phyloP scores from a whole-genome alignment of 2,329 filamentous ascomycete species.

The Sarocladiaceae sp. region DNA sequence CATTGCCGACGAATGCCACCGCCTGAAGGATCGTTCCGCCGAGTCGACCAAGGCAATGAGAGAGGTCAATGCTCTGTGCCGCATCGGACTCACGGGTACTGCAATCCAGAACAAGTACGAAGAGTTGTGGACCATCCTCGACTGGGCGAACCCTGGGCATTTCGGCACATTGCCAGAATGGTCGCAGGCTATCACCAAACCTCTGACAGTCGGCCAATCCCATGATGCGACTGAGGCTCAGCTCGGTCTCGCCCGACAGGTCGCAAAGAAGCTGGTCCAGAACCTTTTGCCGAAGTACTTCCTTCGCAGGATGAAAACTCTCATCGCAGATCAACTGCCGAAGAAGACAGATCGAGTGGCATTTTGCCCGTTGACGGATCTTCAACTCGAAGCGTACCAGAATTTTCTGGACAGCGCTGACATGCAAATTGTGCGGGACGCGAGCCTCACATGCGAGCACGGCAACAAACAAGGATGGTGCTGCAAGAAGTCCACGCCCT shows the following conservation, averaged over 20 bases:
- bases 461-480: constrained; percentile 72
- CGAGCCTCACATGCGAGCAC: constrained; percentile 65
- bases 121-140: constrained; percentile 91
- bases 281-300: constrained; percentile 90
- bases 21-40: constrained; percentile 74
- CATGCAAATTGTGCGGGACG: constrained; percentile 63
- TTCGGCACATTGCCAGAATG: constrained; percentile 65
- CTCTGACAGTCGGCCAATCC: constrained; percentile 82
- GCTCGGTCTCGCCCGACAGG: constrained; percentile 74
- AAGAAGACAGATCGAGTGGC: constrained; percentile 94
- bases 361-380: constrained; percentile 84
- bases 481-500: constrained; percentile 58
- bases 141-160: constrained; percentile 89
- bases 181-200: constrained; percentile 72
- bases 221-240: constrained; percentile 85
- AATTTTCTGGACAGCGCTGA: constrained; percentile 69
- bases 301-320: constrained; percentile 83
- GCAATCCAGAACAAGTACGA: constrained; percentile 98
- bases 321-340: constrained; percentile 88
- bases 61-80: constrained; percentile 83
- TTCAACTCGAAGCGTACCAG: constrained; percentile 78
- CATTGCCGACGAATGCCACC: constrained; percentile 90
- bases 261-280: constrained; percentile 77
- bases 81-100: constrained; percentile 90
- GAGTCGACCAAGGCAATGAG: constrained; percentile 84